Percentiles rank a stretch among this genome's conserved stretches.
These are phyloP conservation scores for Aspergillus calidoustus DNA, from an alignment of 2,329 filamentous ascomycete species.

Conservation along the genomic window DNA sequence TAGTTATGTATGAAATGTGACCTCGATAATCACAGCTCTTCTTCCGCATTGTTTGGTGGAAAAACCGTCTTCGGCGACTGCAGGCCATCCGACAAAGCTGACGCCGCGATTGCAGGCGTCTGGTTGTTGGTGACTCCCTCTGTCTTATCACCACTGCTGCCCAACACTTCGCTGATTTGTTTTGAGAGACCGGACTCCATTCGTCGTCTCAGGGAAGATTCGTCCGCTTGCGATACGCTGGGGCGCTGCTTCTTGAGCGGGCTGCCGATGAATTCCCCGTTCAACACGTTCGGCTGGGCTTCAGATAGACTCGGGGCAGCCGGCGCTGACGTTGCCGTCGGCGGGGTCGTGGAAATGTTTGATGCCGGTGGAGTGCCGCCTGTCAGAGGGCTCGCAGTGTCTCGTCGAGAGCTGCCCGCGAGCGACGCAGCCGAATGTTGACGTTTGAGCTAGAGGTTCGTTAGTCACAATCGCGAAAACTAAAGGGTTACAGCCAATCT, in stretches of 20 bases:
- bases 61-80: slow-evolving; percentile 19
- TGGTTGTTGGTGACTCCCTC: slow-evolving; percentile 1
- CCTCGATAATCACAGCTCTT: slow-evolving; percentile 33
- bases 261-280: slow-evolving; percentile 48
- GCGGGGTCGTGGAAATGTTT: slow-evolving; percentile 43
- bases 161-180: slow-evolving; percentile 44
- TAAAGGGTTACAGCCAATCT: slow-evolving; percentile 28
- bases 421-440: slow-evolving; percentile 63
- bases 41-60: slow-evolving; percentile 28
- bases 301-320: slow-evolving; percentile 14
- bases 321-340: slow-evolving; percentile 29
- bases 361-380: slow-evolving; percentile 39
- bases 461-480: slow-evolving; percentile 16
- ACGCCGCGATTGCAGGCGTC: slow-evolving; percentile 18
- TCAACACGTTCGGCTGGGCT: slow-evolving; percentile 29
- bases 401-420: slow-evolving; percentile 16
- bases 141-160: slow-evolving; percentile 24
- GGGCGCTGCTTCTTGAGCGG: slow-evolving; percentile 54
- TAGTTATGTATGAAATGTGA: background rate
- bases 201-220: slow-evolving; percentile 45
- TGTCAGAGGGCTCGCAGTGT: slow-evolving; percentile 44
- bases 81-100: slow-evolving; percentile 26
- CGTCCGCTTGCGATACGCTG: slow-evolving; percentile 49
- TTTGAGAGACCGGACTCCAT: slow-evolving; percentile 45
- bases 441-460: slow-evolving; percentile 62